Evolutionary conservation across 163 green algal genomes (phyloP), one percentile per base, ranked within the genome.

Genomic region (Scenedesmus sp.): DNA sequence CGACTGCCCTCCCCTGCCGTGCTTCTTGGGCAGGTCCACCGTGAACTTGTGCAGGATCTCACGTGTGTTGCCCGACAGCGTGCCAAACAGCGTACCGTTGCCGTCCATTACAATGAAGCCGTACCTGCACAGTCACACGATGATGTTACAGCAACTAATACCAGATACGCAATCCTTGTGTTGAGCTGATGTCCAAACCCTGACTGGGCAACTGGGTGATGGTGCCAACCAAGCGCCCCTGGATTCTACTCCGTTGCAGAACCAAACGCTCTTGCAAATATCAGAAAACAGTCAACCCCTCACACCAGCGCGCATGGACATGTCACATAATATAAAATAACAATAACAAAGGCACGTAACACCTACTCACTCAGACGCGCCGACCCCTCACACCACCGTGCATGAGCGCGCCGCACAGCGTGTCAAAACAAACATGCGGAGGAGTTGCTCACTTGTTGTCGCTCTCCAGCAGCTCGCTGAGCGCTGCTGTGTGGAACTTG

Each of bases 91-190:
- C 35, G 94, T 96, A 40, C 98, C 98, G 93, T 99, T 99, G 44
- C 98, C 98, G 87, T 99, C 98, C 98, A 99, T 99, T 46, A 99
- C 96, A 84, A 99, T 99, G 95, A 99, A 99, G n/a, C 98, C 98
- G 90, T 99, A 99, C 95, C 96, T 99, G 88, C 93, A 81, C 12
- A 81, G 15, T 20, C 49, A 20, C 30, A 76, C 5, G 15, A 20
- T 56, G 15, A 40, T 76, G 6, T 56, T 20, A 56, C 49, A 76
- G 3, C 56, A 70, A 26, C 1, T 22, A 15, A 15, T 61, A 15
- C 24, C 51, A 53, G 10, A 16, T 53, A 53, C 46, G 46, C 12
- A 12, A 56, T 56, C n/a, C 46, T 53, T 53, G 46, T 53, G 80
- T 99, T 98, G 30, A 99, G 98, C 42, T 90, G n/a, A n/a, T n/a